Evolutionary conservation across 352 stramenopile genomes (phyloP).

Genomic region (Phytophthora litchii): DNA sequence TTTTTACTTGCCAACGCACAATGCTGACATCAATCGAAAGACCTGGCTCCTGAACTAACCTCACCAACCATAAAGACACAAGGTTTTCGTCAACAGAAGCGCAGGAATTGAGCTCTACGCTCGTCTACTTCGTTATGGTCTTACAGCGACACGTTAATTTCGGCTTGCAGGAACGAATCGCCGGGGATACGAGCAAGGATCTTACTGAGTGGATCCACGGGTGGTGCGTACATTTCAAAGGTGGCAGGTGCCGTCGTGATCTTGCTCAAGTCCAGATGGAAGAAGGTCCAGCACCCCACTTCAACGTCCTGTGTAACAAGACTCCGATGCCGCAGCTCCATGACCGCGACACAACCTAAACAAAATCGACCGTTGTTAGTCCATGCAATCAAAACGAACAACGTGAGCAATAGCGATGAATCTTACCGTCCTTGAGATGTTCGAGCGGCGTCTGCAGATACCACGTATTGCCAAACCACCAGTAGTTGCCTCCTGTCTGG

Average conservation of each 20-base stretch:
- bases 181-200: slow-evolving; percentile 85
- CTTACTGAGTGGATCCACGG: slow-evolving; percentile 85
- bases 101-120: not conserved
- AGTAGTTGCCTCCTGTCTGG: slow-evolving; percentile 85
- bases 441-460: slow-evolving; percentile 86
- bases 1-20: slow-evolving; percentile 29
- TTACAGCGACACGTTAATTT: slow-evolving; percentile 89
- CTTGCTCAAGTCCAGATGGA: slow-evolving; percentile 88
- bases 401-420: not conserved
- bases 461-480: slow-evolving; percentile 91
- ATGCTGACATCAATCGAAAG: slow-evolving; percentile 6
- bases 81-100: slow-evolving; percentile 16
- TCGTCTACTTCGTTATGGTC: slow-evolving; percentile 17
- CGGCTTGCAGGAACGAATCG: slow-evolving; percentile 88
- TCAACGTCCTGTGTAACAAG: slow-evolving; percentile 85
- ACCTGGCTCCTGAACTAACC: not conserved
- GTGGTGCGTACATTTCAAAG: slow-evolving; percentile 90
- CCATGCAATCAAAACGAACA: slow-evolving; percentile 1
- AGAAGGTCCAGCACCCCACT: slow-evolving; percentile 91
- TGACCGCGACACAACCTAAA: slow-evolving; percentile 83
- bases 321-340: slow-evolving; percentile 87
- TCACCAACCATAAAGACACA: not conserved
- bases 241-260: slow-evolving; percentile 86
- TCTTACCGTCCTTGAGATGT: slow-evolving; percentile 85
- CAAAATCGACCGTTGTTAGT: slow-evolving; percentile 17